A percentile compares a stretch with the other conserved stretches of the same genome.
phyloP scores from a whole-genome alignment of 192 early-diverging fungal genomes.

The Podochytrium sp. region DNA sequence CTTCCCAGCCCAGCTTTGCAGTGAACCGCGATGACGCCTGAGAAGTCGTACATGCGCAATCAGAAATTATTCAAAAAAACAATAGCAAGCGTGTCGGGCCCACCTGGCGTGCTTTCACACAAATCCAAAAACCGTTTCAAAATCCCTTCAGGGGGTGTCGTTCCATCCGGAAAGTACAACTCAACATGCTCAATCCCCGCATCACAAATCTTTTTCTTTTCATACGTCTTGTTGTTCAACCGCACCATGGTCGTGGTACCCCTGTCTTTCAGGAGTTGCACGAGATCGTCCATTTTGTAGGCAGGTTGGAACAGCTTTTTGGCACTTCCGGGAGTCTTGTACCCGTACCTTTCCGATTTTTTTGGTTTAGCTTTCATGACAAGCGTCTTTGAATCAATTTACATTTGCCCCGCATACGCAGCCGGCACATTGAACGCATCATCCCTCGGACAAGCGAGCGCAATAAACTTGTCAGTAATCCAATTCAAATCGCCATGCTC shows the following conservation, averaged over 20 bases:
- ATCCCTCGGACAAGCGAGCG: constrained; percentile 68
- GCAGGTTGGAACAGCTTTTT: constrained; percentile 40
- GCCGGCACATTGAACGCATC: too few species aligned
- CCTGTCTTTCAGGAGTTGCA: constrained; percentile 56
- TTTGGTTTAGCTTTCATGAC: too few species aligned
- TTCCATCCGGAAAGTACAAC: constrained; percentile 73
- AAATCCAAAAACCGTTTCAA: constrained; percentile 68
- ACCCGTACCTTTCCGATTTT: too few species aligned
- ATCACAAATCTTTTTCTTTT: constrained; percentile 54
- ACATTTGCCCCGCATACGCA: too few species aligned
- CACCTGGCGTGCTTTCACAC: constrained; percentile 57
- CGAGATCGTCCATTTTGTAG: constrained; percentile 54
- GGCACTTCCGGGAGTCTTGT: not conserved
- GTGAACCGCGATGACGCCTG: constrained; percentile 61
- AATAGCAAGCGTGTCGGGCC: not conserved
- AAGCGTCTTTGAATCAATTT: too few species aligned
- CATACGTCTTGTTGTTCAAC: constrained; percentile 70
- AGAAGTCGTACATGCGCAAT: constrained; percentile 3
- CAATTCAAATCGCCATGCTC: constrained; percentile 77
- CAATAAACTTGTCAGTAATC: constrained; percentile 74
- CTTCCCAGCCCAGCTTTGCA: constrained; percentile 68
- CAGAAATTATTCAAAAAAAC: constrained; percentile 4
- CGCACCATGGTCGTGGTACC: constrained; percentile 60
- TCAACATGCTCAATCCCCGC: constrained; percentile 70
- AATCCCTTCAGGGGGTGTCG: constrained; percentile 67